Evolutionary conservation across 2,329 filamentous ascomycete species (phyloP), one percentile per base, ranked within the genome.

Genomic region (Fusarium nodosum): DNA sequence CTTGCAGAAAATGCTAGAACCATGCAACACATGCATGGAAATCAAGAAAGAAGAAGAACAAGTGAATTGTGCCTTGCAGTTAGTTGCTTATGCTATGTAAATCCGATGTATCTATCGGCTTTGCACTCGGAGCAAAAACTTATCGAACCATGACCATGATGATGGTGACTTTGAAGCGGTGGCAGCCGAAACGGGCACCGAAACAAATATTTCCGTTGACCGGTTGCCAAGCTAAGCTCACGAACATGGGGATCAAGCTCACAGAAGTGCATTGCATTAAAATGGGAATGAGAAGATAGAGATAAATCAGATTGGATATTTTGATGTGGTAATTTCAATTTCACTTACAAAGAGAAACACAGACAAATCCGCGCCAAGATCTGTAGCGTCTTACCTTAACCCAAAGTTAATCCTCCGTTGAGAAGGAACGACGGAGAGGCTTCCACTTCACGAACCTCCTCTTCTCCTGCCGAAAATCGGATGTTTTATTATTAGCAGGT

Each of bases 1-100:
- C 47, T 68, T 26, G 66, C 58, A 69, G 66, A 68, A 68, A 56
- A 44, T 65, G 61, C 66, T 65, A 68, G 66, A 68, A 69, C 52
- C 66, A 64, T 68, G 64, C 38, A 56, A 65, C 24, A 44, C 20
- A 51, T 64, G 63, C 63, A 70, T 64, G 22, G 64, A 62, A 63
- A 54, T 28, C 38, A 48, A 45, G 59, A 51, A 52, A 44, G 33
- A 53, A 47, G 46, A 52, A 46, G 51, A 41, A 9, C 10, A 54
- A 46, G 15, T 16, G 30, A 55, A 44, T 20, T 36, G 31, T 46
- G 20, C 44, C 53, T 34, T 55, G 52, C 30, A 47, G 41, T n/a
- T 36, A 45, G 16, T n/a, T 45, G 22, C 7, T 22, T 55, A 15
- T 7, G 11, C 22, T 41, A 45, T 24, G 51, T 33, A 36, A 36